Base-by-base conservation (phyloP, 2,329 filamentous ascomycete genomes). In the Colletotrichum sp. region DNA sequence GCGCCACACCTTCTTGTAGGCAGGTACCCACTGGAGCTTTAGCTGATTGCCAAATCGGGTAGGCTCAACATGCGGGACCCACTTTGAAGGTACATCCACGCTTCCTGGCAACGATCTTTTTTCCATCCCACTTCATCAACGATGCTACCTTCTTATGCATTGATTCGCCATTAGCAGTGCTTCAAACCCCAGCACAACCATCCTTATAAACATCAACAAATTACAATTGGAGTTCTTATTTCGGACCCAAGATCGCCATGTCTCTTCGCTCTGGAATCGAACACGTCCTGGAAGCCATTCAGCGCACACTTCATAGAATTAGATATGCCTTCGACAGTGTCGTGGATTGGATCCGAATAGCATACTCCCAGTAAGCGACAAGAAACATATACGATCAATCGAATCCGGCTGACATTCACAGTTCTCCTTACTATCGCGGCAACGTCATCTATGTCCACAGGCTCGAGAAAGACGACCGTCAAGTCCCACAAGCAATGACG, bases 371-470 rank as follows among this genome's bases (percentile, higher is more conserved):
- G 72, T 75, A 36, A 60, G 70, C 10, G 13, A 21, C 16, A 52
- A 10, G 44, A 36, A 44, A 28, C 3, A 13, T 34, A 6, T n/a
- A 30, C 26, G 13, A 13, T 9, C 16, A 52, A 12, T 12, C n/a
- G 15, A 6, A 6, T 5, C 39, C 30, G 21, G 4, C 34, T 15
- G 21, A 5, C 71, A n/a, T 32, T 7, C 55, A 7, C 32, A 72
- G 72, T 13, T 66, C 55, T n/a, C 72, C 72, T 28, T 75, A 75
- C 68, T 75, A 64, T 49, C 44, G 72, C 12, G 72, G 72, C n/a
- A 75, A 75, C 69, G 36, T 75, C 49, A 32, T 75, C 12, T 52
- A 32, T 62, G 72, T 57, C 24, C 49, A 34, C 12, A 69, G 68
- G 30, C 30, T 55, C 28, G 68, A 69, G 10, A 13, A 52, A 52